Percentiles rank a stretch among this genome's conserved stretches.
Evolutionary conservation across 1,284 basidiomycete genomes (phyloP).

Genomic region (Cerioporus squamosus): DNA sequence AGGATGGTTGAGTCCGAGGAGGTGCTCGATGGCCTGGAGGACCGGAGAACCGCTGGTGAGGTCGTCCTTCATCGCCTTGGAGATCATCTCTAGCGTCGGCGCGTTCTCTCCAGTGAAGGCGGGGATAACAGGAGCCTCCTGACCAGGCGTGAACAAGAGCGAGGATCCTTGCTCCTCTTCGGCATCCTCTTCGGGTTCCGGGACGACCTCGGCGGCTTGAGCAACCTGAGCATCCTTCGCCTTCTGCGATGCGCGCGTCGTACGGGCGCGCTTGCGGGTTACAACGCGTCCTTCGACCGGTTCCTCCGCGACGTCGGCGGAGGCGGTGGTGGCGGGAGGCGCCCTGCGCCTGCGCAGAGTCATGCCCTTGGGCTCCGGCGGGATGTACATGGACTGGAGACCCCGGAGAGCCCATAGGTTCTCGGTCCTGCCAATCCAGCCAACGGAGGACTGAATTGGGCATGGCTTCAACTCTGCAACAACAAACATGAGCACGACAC

Average conservation of each 20-base stretch:
- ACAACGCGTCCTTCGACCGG: slow-evolving; percentile 7
- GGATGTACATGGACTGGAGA: slow-evolving; percentile 20
- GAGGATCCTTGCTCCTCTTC: neutral
- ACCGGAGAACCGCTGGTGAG: slow-evolving; percentile 13
- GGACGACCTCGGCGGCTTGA: neutral
- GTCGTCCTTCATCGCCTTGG: slow-evolving; percentile 21
- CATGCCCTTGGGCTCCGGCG: slow-evolving; percentile 23
- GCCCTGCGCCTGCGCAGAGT: slow-evolving; percentile 29
- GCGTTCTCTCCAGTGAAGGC: neutral
- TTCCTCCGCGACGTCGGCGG: neutral
- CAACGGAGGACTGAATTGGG: slow-evolving; percentile 26
- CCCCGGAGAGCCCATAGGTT: slow-evolving; percentile 26
- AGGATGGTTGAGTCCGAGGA: slow-evolving; percentile 12
- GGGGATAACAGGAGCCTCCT: neutral
- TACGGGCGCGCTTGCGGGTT: slow-evolving; percentile 21
- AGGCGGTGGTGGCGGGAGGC: slow-evolving; percentile 1
- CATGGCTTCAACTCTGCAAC: slow-evolving; percentile 25
- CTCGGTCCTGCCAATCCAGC: slow-evolving; percentile 27
- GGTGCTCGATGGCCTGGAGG: slow-evolving; percentile 18
- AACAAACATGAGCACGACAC: neutral
- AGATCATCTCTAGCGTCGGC: slow-evolving; percentile 4
- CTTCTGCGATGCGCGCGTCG: slow-evolving; percentile 16
- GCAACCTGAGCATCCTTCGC: slow-evolving; percentile 5
- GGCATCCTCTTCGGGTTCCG: neutral
- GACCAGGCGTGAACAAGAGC: slow-evolving; percentile 1